Percentiles rank a stretch among this genome's conserved stretches.
These are phyloP conservation scores for Hura crepitans DNA, from an alignment of 441 rosid genomes.

Conservation along the genomic window DNA sequence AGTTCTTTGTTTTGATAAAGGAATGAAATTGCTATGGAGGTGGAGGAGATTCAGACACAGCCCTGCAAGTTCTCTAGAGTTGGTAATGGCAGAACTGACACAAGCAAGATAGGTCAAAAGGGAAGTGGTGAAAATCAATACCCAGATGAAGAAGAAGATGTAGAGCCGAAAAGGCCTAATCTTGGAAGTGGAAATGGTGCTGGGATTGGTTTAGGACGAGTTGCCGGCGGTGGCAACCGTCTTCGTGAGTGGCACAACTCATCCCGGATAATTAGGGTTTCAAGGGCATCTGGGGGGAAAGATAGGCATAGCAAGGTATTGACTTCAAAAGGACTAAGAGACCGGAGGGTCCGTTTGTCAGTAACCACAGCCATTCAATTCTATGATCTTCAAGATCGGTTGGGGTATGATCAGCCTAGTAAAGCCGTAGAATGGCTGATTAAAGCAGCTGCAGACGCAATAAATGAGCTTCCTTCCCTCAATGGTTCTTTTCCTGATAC, in stretches of 20 bases:
- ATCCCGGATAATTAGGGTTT: constrained; percentile 87
- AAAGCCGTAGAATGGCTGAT: constrained; percentile 95
- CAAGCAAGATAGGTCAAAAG: constrained; percentile 37
- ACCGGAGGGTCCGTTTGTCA: constrained; percentile 82
- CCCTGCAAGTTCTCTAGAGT: constrained; percentile 57
- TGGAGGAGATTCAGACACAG: constrained; percentile 60
- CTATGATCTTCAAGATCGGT: constrained; percentile 86
- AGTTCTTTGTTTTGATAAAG: constrained; percentile 32
- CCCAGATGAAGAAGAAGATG: constrained; percentile 52
- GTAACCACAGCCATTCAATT: constrained; percentile 89
- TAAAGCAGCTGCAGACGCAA: constrained; percentile 73
- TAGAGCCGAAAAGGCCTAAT: constrained; percentile 43
- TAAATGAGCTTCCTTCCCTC: constrained; percentile 77
- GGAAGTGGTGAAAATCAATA: constrained; percentile 32
- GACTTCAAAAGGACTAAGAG: constrained; percentile 86
- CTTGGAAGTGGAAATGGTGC: constrained; percentile 22
- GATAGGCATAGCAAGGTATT: constrained; percentile 95
- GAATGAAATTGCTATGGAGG: constrained; percentile 90
- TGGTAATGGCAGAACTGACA: constrained; percentile 38
- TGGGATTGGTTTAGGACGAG: constrained; percentile 26
- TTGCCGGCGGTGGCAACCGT: constrained; percentile 26
- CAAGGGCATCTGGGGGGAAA: constrained; percentile 93
- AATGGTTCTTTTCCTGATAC: constrained; percentile 57
- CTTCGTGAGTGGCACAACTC: constrained; percentile 65
- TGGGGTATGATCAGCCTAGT: constrained; percentile 94